These are phyloP conservation scores for Mycena maculata DNA, from an alignment of 768 basidiomycete genomes.

Conservation along the genomic window DNA sequence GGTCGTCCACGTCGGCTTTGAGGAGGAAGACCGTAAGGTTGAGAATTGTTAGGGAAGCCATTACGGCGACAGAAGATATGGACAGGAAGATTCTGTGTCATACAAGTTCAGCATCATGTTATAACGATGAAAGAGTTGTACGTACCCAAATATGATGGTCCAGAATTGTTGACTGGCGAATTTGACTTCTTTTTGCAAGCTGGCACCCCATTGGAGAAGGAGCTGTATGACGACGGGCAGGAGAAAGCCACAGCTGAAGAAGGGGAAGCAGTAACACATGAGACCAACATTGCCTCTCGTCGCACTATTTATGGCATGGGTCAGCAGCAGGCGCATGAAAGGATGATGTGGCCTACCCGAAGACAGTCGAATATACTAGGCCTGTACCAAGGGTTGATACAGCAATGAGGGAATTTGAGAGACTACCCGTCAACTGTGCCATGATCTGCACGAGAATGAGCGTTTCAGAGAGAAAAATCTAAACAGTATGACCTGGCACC, in stretches of 20 bases:
- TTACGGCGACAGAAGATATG: slow-evolving; percentile 30
- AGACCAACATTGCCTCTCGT: slow-evolving; percentile 39
- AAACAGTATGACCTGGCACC: slow-evolving; percentile 32
- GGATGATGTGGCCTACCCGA: slow-evolving; percentile 32
- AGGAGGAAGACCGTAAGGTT: slow-evolving; percentile 39
- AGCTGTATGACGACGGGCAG: slow-evolving; percentile 38
- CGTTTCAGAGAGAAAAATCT: slow-evolving; percentile 1
- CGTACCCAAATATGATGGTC: slow-evolving; percentile 36
- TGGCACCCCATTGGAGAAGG: slow-evolving; percentile 36
- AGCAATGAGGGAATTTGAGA: slow-evolving; percentile 30
- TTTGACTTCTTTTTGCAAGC: slow-evolving; percentile 32
- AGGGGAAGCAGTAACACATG: slow-evolving; percentile 43
- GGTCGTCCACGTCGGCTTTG: slow-evolving; percentile 6
- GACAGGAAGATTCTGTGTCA: slow-evolving; percentile 30
- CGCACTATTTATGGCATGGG: slow-evolving; percentile 22
- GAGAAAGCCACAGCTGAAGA: slow-evolving; percentile 42
- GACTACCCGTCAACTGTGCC: slow-evolving; percentile 14
- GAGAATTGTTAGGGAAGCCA: slow-evolving; percentile 37
- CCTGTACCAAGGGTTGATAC: slow-evolving; percentile 39
- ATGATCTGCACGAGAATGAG: slow-evolving; percentile 23
- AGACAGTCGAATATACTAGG: slow-evolving; percentile 41
- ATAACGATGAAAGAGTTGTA: slow-evolving; percentile 2
- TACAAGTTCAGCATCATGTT: background rate
- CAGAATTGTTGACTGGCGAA: slow-evolving; percentile 41
- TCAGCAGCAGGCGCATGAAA: background rate